These are phyloP conservation scores for Trichosporon faecale DNA, from an alignment of 1,284 basidiomycete species.

Conservation along the genomic window DNA sequence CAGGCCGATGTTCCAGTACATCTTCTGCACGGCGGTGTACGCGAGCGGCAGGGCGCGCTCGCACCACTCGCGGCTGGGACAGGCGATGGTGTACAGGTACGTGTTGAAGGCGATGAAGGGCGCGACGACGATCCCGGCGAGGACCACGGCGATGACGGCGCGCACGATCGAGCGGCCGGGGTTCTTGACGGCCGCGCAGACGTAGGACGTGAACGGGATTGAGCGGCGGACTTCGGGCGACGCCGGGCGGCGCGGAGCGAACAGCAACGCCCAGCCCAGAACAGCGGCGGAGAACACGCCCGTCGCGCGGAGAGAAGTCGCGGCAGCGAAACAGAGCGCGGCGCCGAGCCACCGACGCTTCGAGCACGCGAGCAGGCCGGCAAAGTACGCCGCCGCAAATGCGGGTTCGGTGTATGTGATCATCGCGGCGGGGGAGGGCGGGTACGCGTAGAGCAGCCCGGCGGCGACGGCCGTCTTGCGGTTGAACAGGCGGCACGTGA, in stretches of 20 bases:
- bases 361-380: constrained; percentile 55
- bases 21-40: constrained; percentile 76
- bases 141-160: not conserved
- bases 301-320: constrained; percentile 74
- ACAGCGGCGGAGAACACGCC: constrained; percentile 73
- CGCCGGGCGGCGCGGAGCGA: constrained; percentile 36
- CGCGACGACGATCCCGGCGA: constrained; percentile 56
- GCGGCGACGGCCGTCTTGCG: constrained; percentile 63
- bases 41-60: constrained; percentile 60
- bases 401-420: constrained; percentile 71
- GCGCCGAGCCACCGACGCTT: not conserved
- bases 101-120: constrained; percentile 73
- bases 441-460: constrained; percentile 67
- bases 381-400: constrained; percentile 74
- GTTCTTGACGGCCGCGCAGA: not conserved
- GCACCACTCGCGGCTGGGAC: constrained; percentile 67
- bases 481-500: constrained; percentile 36
- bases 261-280: constrained; percentile 65
- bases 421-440: constrained; percentile 70
- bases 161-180: not conserved
- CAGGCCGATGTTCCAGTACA: constrained; percentile 83
- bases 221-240: not conserved
- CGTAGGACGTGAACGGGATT: not conserved
- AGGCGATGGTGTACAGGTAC: constrained; percentile 66
- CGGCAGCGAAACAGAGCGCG: constrained; percentile 64